Evolutionary conservation across 139 green algal species (phyloP).

Genomic region (Picochlorum sp.): DNA sequence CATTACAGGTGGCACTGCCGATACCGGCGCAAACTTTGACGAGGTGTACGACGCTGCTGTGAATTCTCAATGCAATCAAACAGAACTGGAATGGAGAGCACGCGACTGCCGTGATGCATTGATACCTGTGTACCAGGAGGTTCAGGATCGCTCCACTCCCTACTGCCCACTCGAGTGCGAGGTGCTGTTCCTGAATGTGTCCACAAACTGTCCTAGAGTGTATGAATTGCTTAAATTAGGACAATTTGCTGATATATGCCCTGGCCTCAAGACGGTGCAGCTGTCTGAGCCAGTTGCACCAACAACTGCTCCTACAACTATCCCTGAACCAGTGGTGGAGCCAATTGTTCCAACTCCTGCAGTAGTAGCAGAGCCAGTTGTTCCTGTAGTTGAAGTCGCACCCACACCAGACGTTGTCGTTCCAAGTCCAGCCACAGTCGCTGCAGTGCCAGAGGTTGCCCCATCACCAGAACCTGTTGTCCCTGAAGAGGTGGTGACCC

Average conservation of each 20-base stretch:
- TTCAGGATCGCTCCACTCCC: slow-evolving; percentile 8
- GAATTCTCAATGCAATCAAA: background rate
- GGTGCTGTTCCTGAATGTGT: background rate
- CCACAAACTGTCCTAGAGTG: background rate
- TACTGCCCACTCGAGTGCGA: background rate
- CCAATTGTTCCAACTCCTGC: too few species aligned
- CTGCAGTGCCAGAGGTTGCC: background rate
- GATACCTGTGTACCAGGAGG: slow-evolving; percentile 9
- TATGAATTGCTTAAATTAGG: slow-evolving; percentile 1
- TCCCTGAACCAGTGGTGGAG: too few species aligned
- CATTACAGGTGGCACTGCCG: background rate
- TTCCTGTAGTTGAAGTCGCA: too few species aligned
- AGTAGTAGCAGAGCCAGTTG: too few species aligned
- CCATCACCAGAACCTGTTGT: background rate
- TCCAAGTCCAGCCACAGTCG: too few species aligned
- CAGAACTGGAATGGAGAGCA: slow-evolving; percentile 3
- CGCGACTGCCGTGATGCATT: slow-evolving; percentile 7
- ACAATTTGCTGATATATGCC: background rate
- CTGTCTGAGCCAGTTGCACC: background rate
- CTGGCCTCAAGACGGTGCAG: background rate
- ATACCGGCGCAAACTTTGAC: background rate
- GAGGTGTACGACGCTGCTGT: background rate
- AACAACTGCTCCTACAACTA: too few species aligned
- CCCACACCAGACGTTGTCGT: too few species aligned
- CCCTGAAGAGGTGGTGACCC: background rate